Evolutionary conservation across 805 yeast species (phyloP).

Genomic region (Sugiyamaella floridensis): DNA sequence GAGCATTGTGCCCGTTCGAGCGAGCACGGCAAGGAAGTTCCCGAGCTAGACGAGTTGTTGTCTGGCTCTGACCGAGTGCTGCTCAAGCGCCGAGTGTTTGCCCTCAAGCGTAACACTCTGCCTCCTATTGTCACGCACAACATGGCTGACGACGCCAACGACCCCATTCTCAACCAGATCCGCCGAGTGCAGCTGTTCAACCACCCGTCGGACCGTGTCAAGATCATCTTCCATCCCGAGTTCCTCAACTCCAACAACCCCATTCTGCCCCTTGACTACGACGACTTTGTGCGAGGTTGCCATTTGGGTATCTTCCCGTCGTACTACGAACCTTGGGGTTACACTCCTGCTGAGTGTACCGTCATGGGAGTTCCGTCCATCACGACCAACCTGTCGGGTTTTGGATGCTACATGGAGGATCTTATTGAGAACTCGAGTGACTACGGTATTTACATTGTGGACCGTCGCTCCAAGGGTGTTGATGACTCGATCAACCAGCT

Average conservation of each 20-base stretch:
- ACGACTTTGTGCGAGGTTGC: conserved; percentile 96
- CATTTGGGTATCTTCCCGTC: conserved; percentile 98
- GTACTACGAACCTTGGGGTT: conserved; percentile 99
- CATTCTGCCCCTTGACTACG: conserved; percentile 85
- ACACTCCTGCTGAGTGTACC: conserved; percentile 98
- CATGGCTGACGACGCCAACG: conserved; percentile 86
- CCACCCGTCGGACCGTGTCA: conserved; percentile 82
- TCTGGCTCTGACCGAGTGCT: conserved; percentile 83
- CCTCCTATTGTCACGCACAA: conserved; percentile 98
- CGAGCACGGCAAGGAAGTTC: conserved; percentile 56
- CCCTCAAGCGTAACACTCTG: conserved; percentile 77
- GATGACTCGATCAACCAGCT: conserved; percentile 92
- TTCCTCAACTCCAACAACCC: conserved; percentile 93
- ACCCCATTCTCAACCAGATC: conserved; percentile 86
- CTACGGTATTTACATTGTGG: conserved; percentile 95
- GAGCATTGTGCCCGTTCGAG: conserved; percentile 76
- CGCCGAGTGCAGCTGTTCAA: conserved; percentile 89
- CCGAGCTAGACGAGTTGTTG: conserved; percentile 72
- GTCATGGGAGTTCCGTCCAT: conserved; percentile 99
- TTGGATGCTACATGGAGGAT: conserved; percentile 98
- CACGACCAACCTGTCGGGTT: conserved; percentile 92
- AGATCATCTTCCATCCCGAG: conserved; percentile 96
- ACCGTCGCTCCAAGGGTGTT: conserved; percentile 83
- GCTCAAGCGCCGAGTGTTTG: conserved; percentile 86
- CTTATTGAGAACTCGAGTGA: conserved; percentile 88